Base-by-base conservation (phyloP, 2,329 filamentous ascomycete genomes). In the Chaetomiaceae sp. region DNA sequence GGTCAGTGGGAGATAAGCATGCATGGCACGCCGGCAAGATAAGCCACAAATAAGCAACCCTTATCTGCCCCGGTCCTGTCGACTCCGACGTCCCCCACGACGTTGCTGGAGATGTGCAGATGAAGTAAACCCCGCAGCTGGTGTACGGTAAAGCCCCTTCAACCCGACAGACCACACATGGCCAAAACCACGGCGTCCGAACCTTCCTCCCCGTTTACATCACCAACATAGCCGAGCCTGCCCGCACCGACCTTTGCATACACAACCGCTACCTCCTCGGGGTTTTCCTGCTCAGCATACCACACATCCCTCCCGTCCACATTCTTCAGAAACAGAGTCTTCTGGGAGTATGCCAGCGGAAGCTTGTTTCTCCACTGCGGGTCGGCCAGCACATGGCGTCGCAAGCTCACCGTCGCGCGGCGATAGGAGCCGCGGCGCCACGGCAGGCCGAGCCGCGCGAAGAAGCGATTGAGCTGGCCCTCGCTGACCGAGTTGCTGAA, bases 201-300 rank as follows among this genome's bases (percentile, higher is more conserved):
- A 6, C 22, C 48, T 20, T 47, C 45, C 45, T 57, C 60, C 2
- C 47, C 45, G 36, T 61, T 61, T 32, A 61, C 57, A 48, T 62
- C 60, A 30, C 60, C 60, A 33, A 62, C 46, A 49, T 62, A 62
- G 19, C 60, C 60, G 20, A 63, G 50, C 29, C 35, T 52, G 24
- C 60, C 59, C 8, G 35, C 40, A 11, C 56, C 60, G 35, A 63
- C 57, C 26, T 47, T 52, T 2, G 56, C 45, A 36, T 59, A 57
- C 22, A 38, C 59, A 18, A 59, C 55, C 2, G 59, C 53, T 8
- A 49, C 52, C 49, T 58, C 49, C 8, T 22, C 32, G 10, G 27
- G 8, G 4, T 3, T 42, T 6, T 29, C 41, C 2, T 35, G 20
- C 34, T 51, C 43, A 12, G 44, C 47, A 34, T 60, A 63, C 57